Conservation (phyloP, 352 stramenopile genomes). For the Globisporangium solare region DNA sequence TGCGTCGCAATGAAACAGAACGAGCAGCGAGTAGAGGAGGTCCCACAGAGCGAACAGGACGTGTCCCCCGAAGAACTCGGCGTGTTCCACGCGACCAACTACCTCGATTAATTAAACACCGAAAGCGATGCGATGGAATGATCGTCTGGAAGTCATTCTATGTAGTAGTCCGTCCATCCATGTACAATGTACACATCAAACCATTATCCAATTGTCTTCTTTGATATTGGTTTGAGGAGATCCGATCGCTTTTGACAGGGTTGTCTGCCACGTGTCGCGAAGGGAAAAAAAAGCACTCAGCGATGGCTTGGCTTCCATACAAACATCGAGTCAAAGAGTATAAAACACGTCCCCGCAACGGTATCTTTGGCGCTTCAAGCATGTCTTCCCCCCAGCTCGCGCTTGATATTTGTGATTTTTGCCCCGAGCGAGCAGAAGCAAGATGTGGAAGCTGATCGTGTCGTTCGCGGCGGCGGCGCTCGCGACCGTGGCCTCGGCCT, state of each 20-base stretch:
- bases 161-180: not conserved
- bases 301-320: conserved; percentile 13
- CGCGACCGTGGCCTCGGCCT: conserved; percentile 47
- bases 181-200: not conserved
- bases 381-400: no score
- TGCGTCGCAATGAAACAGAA: conserved; percentile 16
- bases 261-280: conserved; percentile 21
- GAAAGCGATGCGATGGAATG: not conserved
- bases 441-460: conserved; percentile 60
- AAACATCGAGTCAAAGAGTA: conserved; percentile 29
- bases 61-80: conserved; percentile 79
- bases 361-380: conserved; percentile 7
- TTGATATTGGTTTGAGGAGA: not conserved
- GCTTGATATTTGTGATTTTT: conserved; percentile 13
- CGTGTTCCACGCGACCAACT: conserved; percentile 78
- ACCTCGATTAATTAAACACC: conserved; percentile 61
- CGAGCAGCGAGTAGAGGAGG: conserved; percentile 16
- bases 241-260: conserved; percentile 17
- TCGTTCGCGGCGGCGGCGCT: conserved; percentile 36
- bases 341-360: conserved; percentile 17
- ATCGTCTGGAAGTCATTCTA: conserved; percentile 6
- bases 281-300: conserved; percentile 3
- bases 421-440: not conserved
- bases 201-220: no score
- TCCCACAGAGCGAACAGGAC: conserved; percentile 39